Percentiles rank a stretch among this genome's conserved stretches.
Conservation (phyloP, 768 basidiomycete genomes). For the Daedaleopsis sinensis region DNA sequence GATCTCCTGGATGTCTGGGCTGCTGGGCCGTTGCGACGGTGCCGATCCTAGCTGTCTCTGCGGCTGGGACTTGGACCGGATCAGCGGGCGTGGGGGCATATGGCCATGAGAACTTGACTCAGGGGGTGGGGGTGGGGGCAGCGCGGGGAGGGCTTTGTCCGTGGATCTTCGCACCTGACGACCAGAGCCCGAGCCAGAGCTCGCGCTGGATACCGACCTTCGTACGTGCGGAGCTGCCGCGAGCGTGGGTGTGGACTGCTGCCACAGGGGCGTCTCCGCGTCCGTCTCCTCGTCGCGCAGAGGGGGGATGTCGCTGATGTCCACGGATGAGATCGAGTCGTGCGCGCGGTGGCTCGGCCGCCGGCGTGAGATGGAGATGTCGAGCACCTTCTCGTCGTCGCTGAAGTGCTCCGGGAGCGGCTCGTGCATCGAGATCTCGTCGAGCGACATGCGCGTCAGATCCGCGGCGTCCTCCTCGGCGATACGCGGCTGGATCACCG, state of each 20-base stretch:
- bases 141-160: conserved; percentile 31
- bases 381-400: conserved; percentile 26
- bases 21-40: conserved; percentile 21
- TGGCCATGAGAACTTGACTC: no score
- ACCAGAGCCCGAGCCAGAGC: background rate
- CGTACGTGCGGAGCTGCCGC: background rate
- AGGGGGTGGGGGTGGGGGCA: conserved; percentile 19
- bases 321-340: conserved; percentile 34
- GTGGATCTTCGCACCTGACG: background rate
- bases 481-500: conserved; percentile 29
- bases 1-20: conserved; percentile 36
- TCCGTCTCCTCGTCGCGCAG: conserved; percentile 30
- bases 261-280: conserved; percentile 9
- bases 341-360: conserved; percentile 18
- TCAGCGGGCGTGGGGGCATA: conserved; percentile 1
- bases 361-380: conserved; percentile 15
- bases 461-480: conserved; percentile 34
- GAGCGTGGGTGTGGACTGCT: background rate
- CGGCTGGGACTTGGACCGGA: background rate
- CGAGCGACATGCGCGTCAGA: conserved; percentile 30
- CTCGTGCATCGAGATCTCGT: conserved; percentile 28
- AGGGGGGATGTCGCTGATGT: conserved; percentile 35
- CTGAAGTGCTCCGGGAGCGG: conserved; percentile 23
- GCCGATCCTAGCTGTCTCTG: no score
- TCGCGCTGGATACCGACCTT: background rate